A percentile compares a stretch with the other conserved stretches of the same genome.
These are phyloP conservation scores for Ganoderma lucidum DNA, from an alignment of 1,284 basidiomycete genomes.

Conservation along the genomic window DNA sequence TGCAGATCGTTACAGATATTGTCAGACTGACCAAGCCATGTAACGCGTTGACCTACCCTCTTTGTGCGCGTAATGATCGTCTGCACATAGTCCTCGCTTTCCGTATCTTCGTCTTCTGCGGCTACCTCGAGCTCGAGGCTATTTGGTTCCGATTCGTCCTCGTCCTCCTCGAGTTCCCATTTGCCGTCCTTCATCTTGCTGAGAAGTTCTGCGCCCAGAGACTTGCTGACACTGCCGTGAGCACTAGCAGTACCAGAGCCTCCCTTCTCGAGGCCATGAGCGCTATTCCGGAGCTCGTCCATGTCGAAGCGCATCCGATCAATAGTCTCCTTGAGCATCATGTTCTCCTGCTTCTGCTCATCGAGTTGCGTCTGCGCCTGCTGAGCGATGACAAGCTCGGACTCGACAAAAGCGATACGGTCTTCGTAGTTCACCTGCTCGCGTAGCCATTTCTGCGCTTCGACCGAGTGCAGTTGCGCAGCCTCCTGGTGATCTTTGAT, in stretches of 20 bases:
- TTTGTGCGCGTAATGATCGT: slow-evolving; percentile 85
- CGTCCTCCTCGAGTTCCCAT: slow-evolving; percentile 57
- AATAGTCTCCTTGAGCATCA: slow-evolving; percentile 91
- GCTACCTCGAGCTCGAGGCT: slow-evolving; percentile 36
- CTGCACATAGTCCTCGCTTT: slow-evolving; percentile 79
- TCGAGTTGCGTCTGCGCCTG: slow-evolving; percentile 78
- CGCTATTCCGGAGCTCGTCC: slow-evolving; percentile 81
- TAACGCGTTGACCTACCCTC: slow-evolving; percentile 55
- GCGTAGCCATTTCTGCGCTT: slow-evolving; percentile 63
- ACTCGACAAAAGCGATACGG: slow-evolving; percentile 68
- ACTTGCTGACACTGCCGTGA: slow-evolving; percentile 76
- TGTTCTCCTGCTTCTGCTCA: slow-evolving; percentile 91
- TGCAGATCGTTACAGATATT: slow-evolving; percentile 38
- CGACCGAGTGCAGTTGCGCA: slow-evolving; percentile 65
- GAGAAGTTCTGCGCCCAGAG: slow-evolving; percentile 82
- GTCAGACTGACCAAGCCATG: slow-evolving; percentile 11
- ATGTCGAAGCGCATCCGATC: slow-evolving; percentile 90
- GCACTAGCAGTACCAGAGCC: slow-evolving; percentile 51
- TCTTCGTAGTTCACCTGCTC: slow-evolving; percentile 78
- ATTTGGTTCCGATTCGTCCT: slow-evolving; percentile 39
- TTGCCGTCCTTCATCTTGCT: slow-evolving; percentile 63
- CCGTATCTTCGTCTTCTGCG: slow-evolving; percentile 58
- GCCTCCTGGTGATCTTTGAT: slow-evolving; percentile 71
- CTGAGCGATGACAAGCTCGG: slow-evolving; percentile 72
- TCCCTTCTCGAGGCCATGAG: slow-evolving; percentile 45